Evolutionary conservation across 139 green algal species (phyloP).

Genomic region (Volvox reticuliferus): DNA sequence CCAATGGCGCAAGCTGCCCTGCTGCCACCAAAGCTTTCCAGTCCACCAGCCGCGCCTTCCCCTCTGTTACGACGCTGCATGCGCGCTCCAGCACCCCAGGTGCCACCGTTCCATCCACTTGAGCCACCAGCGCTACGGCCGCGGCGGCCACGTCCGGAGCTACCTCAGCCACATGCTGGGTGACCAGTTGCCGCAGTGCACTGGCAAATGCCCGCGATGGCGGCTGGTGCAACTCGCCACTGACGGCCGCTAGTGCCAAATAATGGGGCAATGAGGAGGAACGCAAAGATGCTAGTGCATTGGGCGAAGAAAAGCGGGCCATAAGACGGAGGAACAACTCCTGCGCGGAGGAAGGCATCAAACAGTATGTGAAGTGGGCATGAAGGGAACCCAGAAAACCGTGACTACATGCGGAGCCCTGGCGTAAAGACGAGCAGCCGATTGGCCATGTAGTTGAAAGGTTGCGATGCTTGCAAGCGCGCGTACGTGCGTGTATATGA

Average conservation of each 20-base stretch:
- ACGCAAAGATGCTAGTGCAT: not conserved
- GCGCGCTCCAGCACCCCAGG: conserved; percentile 6
- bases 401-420: no score
- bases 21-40: conserved; percentile 26
- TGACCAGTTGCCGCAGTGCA: conserved; percentile 6
- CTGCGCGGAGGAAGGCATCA: not conserved
- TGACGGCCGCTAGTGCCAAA: not conserved
- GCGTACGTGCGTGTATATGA: no score
- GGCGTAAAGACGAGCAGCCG: no score
- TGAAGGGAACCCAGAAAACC: no score
- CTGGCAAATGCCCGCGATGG: conserved; percentile 27
- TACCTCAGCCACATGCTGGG: not conserved
- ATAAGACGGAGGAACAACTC: not conserved
- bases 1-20: conserved; percentile 28
- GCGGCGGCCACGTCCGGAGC: not conserved
- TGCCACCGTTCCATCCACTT: conserved; percentile 33
- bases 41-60: not conserved
- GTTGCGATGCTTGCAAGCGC: no score
- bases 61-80: not conserved
- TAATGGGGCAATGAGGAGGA: conserved; percentile 18
- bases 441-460: no score
- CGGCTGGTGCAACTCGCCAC: not conserved
- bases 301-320: not conserved
- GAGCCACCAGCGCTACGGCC: not conserved
- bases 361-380: no score